Evolutionary conservation across 1,284 basidiomycete genomes (phyloP).

Genomic region (Dichomitus squalens): DNA sequence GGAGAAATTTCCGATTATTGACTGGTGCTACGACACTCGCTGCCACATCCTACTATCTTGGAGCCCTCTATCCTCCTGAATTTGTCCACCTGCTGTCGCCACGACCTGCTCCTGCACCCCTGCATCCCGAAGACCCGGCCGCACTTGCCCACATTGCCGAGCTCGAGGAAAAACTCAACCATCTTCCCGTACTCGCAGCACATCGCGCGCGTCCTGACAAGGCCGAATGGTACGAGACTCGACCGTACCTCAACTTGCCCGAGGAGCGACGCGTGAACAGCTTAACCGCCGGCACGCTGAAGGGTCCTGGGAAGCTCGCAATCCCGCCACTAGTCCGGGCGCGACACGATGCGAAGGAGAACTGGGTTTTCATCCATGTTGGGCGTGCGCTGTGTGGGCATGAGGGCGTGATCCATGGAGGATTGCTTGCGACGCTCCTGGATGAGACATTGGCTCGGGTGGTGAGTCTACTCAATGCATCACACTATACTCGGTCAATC

Average conservation of each 20-base stretch:
- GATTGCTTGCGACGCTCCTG: constrained; percentile 86
- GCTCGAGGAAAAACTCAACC: constrained; percentile 73
- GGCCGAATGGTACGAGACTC: constrained; percentile 71
- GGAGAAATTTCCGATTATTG: constrained; percentile 21
- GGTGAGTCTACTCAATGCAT: too few relatives aligned
- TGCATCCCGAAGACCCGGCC: constrained; percentile 61
- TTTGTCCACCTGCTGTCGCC: constrained; percentile 69
- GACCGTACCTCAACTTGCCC: constrained; percentile 75
- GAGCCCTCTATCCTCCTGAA: constrained; percentile 67
- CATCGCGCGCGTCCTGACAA: constrained; percentile 52
- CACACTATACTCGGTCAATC: too few relatives aligned
- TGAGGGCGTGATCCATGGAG: constrained; percentile 94
- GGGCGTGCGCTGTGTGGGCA: constrained; percentile 89
- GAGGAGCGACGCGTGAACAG: constrained; percentile 76
- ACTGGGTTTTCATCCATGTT: constrained; percentile 75
- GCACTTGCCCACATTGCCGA: constrained; percentile 59
- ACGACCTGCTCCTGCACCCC: constrained; percentile 69
- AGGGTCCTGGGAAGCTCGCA: constrained; percentile 85
- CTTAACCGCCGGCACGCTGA: constrained; percentile 82
- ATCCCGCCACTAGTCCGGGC: constrained; percentile 76
- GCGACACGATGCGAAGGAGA: constrained; percentile 76
- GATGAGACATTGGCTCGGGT: constrained; percentile 87
- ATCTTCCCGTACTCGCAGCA: constrained; percentile 60
- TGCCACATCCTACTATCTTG: constrained; percentile 47
- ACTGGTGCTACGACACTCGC: constrained; percentile 25